Percentiles rank a stretch among this genome's conserved stretches.
Conservation (phyloP, 2,329 filamentous ascomycete species). For the Fusarium circinatum region DNA sequence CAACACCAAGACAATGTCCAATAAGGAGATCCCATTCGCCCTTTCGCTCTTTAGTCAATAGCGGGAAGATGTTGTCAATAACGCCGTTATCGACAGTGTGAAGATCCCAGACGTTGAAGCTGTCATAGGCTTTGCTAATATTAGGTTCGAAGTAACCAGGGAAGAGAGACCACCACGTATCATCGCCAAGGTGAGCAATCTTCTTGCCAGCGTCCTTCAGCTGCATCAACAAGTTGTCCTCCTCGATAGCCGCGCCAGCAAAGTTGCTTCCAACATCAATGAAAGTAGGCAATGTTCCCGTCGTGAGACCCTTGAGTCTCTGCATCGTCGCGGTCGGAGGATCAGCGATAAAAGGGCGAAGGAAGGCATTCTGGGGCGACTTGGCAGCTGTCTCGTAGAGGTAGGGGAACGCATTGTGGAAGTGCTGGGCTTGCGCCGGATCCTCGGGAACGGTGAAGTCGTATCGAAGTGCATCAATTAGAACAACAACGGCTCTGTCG, state of each 20-base stretch:
- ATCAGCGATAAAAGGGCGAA: constrained; percentile 96
- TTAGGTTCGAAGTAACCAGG: constrained; percentile 91
- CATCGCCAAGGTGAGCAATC: constrained; percentile 94
- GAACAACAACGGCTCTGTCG: constrained; percentile 86
- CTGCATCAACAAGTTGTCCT: constrained; percentile 82
- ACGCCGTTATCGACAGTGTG: constrained; percentile 98
- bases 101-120: constrained; percentile 97
- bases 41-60: constrained; percentile 73
- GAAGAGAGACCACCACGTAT: constrained; percentile 95
- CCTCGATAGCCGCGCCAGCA: constrained; percentile 92
- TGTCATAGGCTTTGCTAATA: constrained; percentile 90
- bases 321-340: constrained; percentile 95
- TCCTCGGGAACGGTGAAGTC: constrained; percentile 89
- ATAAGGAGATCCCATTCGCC: constrained; percentile 93
- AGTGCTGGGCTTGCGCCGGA: constrained; percentile 58
- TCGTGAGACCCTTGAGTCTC: constrained; percentile 91
- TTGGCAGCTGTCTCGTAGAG: constrained; percentile 83
- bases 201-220: constrained; percentile 72
- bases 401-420: constrained; percentile 88
- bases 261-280: constrained; percentile 95
- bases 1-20: constrained; percentile 92
- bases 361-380: constrained; percentile 83
- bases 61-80: constrained; percentile 86
- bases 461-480: constrained; percentile 94
- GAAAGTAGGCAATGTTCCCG: constrained; percentile 93